These are phyloP conservation scores for Talaromyces ruber DNA, from an alignment of 495 filamentous ascomycete genomes.

Conservation along the genomic window DNA sequence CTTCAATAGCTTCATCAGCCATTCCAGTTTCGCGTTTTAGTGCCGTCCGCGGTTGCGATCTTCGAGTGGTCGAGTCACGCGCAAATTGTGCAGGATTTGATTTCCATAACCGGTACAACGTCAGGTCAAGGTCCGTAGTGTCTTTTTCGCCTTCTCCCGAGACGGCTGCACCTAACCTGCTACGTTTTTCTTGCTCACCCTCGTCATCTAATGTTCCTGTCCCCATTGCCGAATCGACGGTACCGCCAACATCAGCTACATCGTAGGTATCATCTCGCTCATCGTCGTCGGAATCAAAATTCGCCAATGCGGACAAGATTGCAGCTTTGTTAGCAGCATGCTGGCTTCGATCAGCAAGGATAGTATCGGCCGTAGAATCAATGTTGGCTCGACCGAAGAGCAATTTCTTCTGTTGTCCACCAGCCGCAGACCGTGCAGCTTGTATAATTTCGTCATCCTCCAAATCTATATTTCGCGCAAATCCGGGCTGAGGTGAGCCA, in stretches of 20 bases:
- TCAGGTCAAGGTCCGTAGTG: conserved; percentile 20
- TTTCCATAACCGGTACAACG: conserved; percentile 61
- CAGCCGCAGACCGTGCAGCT: conserved; percentile 37
- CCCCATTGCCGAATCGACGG: conserved; percentile 51
- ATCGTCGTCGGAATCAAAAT: conserved; percentile 92
- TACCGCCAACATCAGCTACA: conserved; percentile 79
- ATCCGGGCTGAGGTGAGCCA: conserved; percentile 14
- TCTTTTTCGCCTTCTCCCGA: conserved; percentile 25
- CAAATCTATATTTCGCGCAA: conserved; percentile 56
- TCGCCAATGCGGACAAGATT: conserved; percentile 82
- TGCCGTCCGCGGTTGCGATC: conserved; percentile 47
- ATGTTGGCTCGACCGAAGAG: conserved; percentile 68
- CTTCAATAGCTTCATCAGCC: conserved; percentile 92
- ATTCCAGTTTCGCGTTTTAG: conserved; percentile 72
- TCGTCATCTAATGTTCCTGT: conserved; percentile 30
- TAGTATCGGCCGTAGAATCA: conserved; percentile 52
- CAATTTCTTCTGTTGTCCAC: conserved; percentile 47
- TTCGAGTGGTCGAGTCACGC: conserved; percentile 58
- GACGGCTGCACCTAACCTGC: conserved; percentile 25
- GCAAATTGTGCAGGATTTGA: conserved; percentile 53
- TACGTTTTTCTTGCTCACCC: conserved; percentile 25
- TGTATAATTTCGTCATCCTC: conserved; percentile 76
- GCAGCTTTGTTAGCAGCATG: conserved; percentile 68
- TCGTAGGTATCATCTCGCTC: conserved; percentile 98
- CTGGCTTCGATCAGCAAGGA: conserved; percentile 43